Evolutionary conservation across 345 rosid genomes (phyloP).

Genomic region (Gossypium herbaceum): DNA sequence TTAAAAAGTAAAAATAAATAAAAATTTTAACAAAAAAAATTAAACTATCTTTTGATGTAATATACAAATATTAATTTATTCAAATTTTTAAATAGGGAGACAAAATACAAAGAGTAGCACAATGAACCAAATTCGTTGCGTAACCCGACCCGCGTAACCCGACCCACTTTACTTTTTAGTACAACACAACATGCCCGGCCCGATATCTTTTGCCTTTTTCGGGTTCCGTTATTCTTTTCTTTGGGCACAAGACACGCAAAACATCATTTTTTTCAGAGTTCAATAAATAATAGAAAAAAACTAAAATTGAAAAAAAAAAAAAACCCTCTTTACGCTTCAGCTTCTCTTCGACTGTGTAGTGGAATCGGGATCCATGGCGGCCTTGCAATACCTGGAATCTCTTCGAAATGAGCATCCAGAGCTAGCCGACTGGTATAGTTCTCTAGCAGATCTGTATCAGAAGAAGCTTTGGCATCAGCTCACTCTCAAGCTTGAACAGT

Average conservation of each 20-base stretch:
- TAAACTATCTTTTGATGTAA: accelerated
- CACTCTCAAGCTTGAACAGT: slow-evolving; percentile 93
- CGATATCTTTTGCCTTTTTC: background rate
- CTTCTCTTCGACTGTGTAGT: background rate
- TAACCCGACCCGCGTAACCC: too few relatives aligned
- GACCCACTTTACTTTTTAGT: too few relatives aligned
- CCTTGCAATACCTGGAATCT: slow-evolving; percentile 79
- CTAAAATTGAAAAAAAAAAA: background rate
- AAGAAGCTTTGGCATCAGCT: slow-evolving; percentile 99
- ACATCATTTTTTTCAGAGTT: background rate
- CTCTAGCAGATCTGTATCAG: slow-evolving; percentile 93
- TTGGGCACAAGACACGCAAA: background rate
- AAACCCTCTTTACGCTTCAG: background rate
- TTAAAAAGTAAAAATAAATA: too few relatives aligned
- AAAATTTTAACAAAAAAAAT: too few relatives aligned
- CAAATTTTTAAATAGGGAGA: too few relatives aligned
- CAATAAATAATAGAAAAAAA: background rate
- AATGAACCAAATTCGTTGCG: too few relatives aligned
- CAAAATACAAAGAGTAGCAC: too few relatives aligned
- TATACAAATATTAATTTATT: too few relatives aligned
- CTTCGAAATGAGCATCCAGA: slow-evolving; percentile 71
- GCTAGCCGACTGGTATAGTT: slow-evolving; percentile 84
- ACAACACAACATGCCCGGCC: background rate
- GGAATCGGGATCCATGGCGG: slow-evolving; percentile 62
- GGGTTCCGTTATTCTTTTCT: slow-evolving; percentile 13